phyloP scores from a whole-genome alignment of 805 yeast species.

The Sungouiella thailandica region DNA sequence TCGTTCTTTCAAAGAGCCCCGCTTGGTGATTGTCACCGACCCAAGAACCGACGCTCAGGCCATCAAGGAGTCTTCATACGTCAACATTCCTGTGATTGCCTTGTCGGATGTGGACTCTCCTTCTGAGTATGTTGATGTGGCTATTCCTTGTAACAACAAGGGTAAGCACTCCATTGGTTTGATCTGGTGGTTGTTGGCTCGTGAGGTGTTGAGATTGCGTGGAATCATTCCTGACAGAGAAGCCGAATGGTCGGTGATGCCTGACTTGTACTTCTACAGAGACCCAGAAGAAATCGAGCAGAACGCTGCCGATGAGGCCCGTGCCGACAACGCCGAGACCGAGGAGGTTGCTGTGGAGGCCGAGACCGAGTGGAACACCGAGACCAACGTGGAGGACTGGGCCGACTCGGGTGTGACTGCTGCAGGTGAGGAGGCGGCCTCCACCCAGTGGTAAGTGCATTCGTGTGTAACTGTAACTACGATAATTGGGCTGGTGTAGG shows the following conservation, averaged over 20 bases:
- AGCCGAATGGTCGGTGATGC: slow-evolving; percentile 98
- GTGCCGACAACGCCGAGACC: slow-evolving; percentile 45
- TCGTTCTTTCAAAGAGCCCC: slow-evolving; percentile 99
- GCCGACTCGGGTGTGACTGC: slow-evolving; percentile 51
- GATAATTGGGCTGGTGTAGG: too few species aligned
- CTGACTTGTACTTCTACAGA: slow-evolving; percentile 99
- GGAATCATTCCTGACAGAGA: slow-evolving; percentile 96
- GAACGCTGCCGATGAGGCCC: slow-evolving; percentile 54
- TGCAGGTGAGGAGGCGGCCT: slow-evolving; percentile 75
- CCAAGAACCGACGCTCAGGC: slow-evolving; percentile 99
- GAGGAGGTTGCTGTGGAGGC: slow-evolving; percentile 62
- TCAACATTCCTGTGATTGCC: slow-evolving; percentile 99
- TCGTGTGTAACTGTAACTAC: slow-evolving; percentile 19
- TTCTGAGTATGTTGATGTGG: slow-evolving; percentile 96
- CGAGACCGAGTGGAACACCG: slow-evolving; percentile 51
- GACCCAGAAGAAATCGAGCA: slow-evolving; percentile 99
- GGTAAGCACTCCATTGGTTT: slow-evolving; percentile 99
- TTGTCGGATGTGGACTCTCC: slow-evolving; percentile 98
- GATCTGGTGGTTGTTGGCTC: slow-evolving; percentile 98
- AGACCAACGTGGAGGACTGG: slow-evolving; percentile 63
- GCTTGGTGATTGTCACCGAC: slow-evolving; percentile 98
- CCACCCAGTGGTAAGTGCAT: slow-evolving; percentile 39
- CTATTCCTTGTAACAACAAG: slow-evolving; percentile 99
- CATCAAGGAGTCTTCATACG: slow-evolving; percentile 99
- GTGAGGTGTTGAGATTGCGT: slow-evolving; percentile 99